Base-by-base conservation (phyloP, 208 protist species). In the Trypanosoma conorhini region DNA sequence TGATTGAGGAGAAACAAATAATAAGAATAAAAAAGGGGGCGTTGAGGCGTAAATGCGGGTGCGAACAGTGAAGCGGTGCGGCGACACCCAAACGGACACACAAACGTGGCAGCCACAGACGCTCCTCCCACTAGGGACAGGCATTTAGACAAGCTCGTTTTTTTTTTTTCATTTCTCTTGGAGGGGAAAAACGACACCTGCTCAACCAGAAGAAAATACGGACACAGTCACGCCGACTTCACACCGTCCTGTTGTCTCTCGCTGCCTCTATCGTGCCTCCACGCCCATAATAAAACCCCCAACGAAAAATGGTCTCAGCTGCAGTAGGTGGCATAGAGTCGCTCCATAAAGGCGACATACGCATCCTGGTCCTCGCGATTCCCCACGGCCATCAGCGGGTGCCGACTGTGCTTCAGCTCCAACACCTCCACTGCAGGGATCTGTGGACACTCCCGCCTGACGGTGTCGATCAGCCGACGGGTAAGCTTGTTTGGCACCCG, bases 371-470 rank as follows among this genome's bases (percentile, higher is more conserved):
- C 90, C 33, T 92, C 90, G 46, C 77, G 71, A 66, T 90, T 55
- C 12, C 83, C 82, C 10, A 96, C 76, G 5, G 86, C 67, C 90
- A 96, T 96, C 50, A 79, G 75, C 10, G 86, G 84, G 70, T 96
- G 90, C 5, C 80, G 67, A 62, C 85, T 92, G 76, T 96, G 82
- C 31, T 82, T 52, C 64, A 96, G 76, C 61, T 85, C 72, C 30
- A 96, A 65, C 64, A 95, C 85, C 76, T 95, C 90, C 58, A 93
- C 90, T 1, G 87, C 75, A 3, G 87, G 90, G 9, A 96, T 86
- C 52, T 91, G 78, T n/a, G 87, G 88, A 35, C 91, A 87, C 51
- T 84, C 65, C 0, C 40, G 38, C n/a, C 75, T 73, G 30, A 93
- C 75, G 21, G 70, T 71, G 30, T 92, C 78, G 57, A 96, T 91